These are phyloP conservation scores for Betula pendula DNA, from an alignment of 306 rosid species.

Conservation along the genomic window DNA sequence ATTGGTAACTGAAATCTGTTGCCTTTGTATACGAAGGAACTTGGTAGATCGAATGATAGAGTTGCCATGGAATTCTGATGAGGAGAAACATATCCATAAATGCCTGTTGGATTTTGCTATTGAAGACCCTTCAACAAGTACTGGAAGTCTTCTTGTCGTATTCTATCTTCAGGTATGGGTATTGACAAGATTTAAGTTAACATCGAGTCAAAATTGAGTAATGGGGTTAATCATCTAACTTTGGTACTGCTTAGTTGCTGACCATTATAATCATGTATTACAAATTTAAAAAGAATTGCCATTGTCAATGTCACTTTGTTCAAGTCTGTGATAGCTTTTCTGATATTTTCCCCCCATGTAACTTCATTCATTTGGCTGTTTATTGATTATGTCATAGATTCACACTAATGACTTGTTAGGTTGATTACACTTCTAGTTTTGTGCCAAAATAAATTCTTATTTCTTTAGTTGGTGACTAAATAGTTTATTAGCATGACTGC, in stretches of 20 bases:
- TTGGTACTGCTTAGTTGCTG: constrained; percentile 25
- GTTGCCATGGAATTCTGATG: constrained; percentile 92
- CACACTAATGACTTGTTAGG: too few species aligned
- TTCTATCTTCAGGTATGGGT: constrained; percentile 99
- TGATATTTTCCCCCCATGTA: too few species aligned
- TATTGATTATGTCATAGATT: too few species aligned
- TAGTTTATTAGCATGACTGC: too few species aligned
- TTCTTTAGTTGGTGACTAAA: too few species aligned
- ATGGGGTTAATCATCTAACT: constrained; percentile 13
- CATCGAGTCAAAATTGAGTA: constrained; percentile 6
- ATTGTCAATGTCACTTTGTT: neutral
- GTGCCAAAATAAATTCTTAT: too few species aligned
- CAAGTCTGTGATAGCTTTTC: neutral
- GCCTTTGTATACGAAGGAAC: constrained; percentile 88
- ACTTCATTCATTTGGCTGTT: neutral
- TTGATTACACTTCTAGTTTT: too few species aligned
- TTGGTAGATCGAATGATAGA: constrained; percentile 88
- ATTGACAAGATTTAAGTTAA: constrained; percentile 17
- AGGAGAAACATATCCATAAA: constrained; percentile 86
- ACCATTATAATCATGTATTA: constrained; percentile 5
- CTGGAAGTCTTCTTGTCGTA: constrained; percentile 90
- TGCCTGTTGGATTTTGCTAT: constrained; percentile 75
- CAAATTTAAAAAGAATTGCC: neutral
- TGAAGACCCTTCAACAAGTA: constrained; percentile 61
- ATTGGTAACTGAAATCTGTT: constrained; percentile 88